phyloP scores from a whole-genome alignment of 148 eudicot species.

The Nepenthes gracilis region DNA sequence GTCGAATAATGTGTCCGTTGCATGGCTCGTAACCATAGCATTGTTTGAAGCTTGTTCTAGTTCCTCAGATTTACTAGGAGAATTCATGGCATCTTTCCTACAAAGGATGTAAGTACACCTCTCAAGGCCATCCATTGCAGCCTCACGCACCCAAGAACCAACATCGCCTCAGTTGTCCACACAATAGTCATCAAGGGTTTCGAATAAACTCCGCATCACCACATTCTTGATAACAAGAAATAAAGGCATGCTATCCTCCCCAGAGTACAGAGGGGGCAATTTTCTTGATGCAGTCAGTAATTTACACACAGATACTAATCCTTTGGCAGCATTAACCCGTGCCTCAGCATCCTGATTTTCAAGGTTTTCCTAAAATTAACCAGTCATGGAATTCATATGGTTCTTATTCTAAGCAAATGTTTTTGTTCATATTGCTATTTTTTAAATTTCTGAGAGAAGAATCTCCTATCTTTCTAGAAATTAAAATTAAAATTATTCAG shows the following conservation, averaged over 20 bases:
- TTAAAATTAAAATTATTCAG: too few species aligned
- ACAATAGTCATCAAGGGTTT: conserved; percentile 89
- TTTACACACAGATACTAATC: conserved; percentile 73
- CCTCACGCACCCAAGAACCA: conserved; percentile 99
- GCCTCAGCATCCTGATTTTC: conserved; percentile 98
- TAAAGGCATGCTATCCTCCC: conserved; percentile 35
- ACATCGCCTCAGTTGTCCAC: conserved; percentile 97
- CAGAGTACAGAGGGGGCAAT: conserved; percentile 14
- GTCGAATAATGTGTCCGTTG: conserved; percentile 22
- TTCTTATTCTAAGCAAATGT: too few species aligned
- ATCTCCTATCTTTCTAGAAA: too few species aligned
- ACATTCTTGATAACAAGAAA: too few species aligned
- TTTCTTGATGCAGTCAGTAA: conserved; percentile 33
- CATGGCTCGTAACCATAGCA: conserved; percentile 7
- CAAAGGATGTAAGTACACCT: conserved; percentile 80
- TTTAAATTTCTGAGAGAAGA: too few species aligned
- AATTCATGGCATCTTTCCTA: conserved; percentile 28
- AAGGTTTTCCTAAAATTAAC: conserved; percentile 50
- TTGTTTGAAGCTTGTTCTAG: conserved; percentile 12
- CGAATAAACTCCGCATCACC: conserved; percentile 61
- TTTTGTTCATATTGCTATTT: too few species aligned
- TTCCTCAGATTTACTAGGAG: conserved; percentile 7
- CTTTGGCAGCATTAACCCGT: conserved; percentile 87
- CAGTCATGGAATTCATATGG: neutral
- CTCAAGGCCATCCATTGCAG: conserved; percentile 90